Evolutionary conservation across 805 yeast genomes (phyloP).

Genomic region (Komagataella populi): DNA sequence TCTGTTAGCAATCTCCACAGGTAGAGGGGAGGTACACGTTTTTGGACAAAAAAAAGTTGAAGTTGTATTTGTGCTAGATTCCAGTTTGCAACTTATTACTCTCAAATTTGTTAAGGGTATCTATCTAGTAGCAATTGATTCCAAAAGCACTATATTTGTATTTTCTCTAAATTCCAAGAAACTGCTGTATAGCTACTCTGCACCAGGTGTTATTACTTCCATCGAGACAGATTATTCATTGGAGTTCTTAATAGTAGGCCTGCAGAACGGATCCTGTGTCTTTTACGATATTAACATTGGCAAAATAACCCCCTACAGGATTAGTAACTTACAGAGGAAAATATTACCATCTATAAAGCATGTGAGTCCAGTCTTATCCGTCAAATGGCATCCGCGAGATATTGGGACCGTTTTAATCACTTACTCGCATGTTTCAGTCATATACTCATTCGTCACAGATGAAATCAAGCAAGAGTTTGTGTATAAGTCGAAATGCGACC

Average conservation of each 20-base stretch:
- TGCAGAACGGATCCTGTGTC: conserved; percentile 57
- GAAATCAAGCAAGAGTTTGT: conserved; percentile 41
- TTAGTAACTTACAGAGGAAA: conserved; percentile 61
- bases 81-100: conserved; percentile 34
- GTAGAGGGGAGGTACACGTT: conserved; percentile 54
- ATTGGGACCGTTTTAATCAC: conserved; percentile 65
- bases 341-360: conserved; percentile 38
- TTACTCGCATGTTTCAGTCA: conserved; percentile 54
- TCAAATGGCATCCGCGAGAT: conserved; percentile 85
- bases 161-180: conserved; percentile 55
- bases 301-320: conserved; percentile 42
- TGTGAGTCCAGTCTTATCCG: conserved; percentile 37
- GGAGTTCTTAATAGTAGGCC: conserved; percentile 78
- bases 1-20: conserved; percentile 69
- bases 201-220: conserved; percentile 56
- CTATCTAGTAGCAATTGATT: conserved; percentile 63
- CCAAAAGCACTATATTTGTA: conserved; percentile 46
- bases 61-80: conserved; percentile 41
- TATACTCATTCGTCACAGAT: conserved; percentile 52
- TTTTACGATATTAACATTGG: conserved; percentile 80
- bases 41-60: conserved; percentile 79
- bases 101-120: conserved; percentile 68
- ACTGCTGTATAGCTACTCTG: conserved; percentile 43
- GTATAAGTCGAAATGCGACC: conserved; percentile 24
- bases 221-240: conserved; percentile 74